A percentile compares a stretch with the other conserved stretches of the same genome.
Conservation (phyloP, 305 asterid species). For the Solanum hybrid region DNA sequence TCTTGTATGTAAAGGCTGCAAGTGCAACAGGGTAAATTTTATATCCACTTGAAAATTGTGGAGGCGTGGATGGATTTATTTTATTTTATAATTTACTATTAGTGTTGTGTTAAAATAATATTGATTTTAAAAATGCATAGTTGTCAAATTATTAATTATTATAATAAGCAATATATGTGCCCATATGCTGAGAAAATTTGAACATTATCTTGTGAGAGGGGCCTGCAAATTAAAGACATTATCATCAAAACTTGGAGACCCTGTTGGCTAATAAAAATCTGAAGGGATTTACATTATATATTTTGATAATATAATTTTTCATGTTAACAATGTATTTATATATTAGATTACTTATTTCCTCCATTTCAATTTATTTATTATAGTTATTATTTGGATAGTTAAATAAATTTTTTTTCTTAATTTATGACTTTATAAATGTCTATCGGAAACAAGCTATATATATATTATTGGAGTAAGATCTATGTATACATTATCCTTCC, state of each 20-base stretch:
- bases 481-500: background rate
- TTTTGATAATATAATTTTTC: background rate
- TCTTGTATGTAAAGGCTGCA: background rate
- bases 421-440: too few species aligned
- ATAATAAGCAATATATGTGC: background rate
- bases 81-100: background rate
- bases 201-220: conserved; percentile 1
- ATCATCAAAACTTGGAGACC: conserved; percentile 4
- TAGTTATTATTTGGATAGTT: too few species aligned
- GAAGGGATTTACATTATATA: background rate
- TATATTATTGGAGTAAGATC: too few species aligned
- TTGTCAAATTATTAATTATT: background rate
- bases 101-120: background rate
- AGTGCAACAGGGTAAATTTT: background rate
- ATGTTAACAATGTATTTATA: background rate
- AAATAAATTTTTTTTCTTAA: too few species aligned
- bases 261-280: background rate
- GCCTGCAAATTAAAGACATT: background rate
- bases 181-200: background rate
- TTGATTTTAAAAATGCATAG: background rate
- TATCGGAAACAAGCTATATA: too few species aligned
- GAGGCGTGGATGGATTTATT: background rate
- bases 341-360: background rate
- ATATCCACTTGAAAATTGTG: background rate
- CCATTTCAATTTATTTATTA: too few species aligned